Evolutionary conservation across 169 alveolate genomes (phyloP).

Genomic region (Pseudocohnilembus persalinus): DNA sequence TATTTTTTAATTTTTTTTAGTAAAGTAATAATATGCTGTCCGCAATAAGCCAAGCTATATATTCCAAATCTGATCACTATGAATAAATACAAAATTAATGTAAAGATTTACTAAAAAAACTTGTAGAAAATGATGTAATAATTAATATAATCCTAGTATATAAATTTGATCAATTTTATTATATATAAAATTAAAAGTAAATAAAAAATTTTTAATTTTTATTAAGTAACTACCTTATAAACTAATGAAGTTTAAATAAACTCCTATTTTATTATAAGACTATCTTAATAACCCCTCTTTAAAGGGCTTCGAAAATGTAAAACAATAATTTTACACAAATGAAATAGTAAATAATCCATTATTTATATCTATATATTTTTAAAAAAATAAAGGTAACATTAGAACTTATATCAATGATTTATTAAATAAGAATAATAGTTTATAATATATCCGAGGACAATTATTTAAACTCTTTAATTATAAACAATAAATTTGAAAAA

Average conservation of each 20-base stretch:
- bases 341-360: no score
- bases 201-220: no score
- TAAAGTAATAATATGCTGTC: neutral
- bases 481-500: neutral
- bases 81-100: neutral
- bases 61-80: neutral
- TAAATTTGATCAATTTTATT: no score
- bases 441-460: neutral
- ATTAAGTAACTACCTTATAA: neutral
- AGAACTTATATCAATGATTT: neutral
- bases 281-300: neutral
- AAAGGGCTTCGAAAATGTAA: neutral
- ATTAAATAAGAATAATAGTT: neutral
- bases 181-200: no score
- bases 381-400: neutral
- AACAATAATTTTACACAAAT: no score
- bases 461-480: neutral
- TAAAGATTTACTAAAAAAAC: neutral
- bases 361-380: neutral
- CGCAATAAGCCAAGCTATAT: neutral
- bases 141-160: no score
- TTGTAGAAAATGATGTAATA: neutral
- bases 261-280: neutral
- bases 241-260: no score
- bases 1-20: neutral